Evolutionary conservation across 2,329 filamentous ascomycete genomes (phyloP), one percentile per base, ranked within the genome.

Genomic region (Fusarium sp.): DNA sequence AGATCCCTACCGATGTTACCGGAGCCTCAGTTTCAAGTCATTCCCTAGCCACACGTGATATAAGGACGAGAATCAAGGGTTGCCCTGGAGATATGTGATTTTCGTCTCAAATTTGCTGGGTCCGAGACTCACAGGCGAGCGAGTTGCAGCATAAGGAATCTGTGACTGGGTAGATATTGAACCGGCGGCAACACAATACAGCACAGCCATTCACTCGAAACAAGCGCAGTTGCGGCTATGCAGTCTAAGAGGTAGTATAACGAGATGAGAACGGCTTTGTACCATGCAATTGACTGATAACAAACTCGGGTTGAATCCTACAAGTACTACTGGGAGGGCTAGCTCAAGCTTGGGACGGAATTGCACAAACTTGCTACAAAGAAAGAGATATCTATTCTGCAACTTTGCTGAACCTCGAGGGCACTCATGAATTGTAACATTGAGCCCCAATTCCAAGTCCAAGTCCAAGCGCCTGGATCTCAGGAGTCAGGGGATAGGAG

Each of bases 161-260:
- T 56, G 66, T 46, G 62, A 43, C 53, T 54, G 63, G 68, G 57
- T 50, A 49, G 35, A 63, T 53, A 28, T 49, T 49, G 35, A 40
- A 37, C 58, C n/a, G 38, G 43, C 50, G 57, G 59, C 44, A 64
- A 60, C 37, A 52, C 63, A 74, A 59, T 33, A 58, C 49, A 67
- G 23, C 42, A 43, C 19, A 60, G 33, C 53, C 53, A 43, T 65
- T 50, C 57, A 67, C 46, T 58, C 62, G 74, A 76, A 75, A 76
- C 74, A 76, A 76, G 74, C 74, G 74, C 72, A 64, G 53, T 70
- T 66, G 58, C 68, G 64, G 68, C 64, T 59, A 59, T 52, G 37
- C 47, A 44, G 50, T 38, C 23, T n/a, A 28, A 19, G 35, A 53
- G 23, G 50, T 53, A 28, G 23, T 25, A 19, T 33, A 23, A 52